Percentiles rank a stretch among this genome's conserved stretches.
Conservation (phyloP, 257 asterid genomes). For the Verbascum thapsus region DNA sequence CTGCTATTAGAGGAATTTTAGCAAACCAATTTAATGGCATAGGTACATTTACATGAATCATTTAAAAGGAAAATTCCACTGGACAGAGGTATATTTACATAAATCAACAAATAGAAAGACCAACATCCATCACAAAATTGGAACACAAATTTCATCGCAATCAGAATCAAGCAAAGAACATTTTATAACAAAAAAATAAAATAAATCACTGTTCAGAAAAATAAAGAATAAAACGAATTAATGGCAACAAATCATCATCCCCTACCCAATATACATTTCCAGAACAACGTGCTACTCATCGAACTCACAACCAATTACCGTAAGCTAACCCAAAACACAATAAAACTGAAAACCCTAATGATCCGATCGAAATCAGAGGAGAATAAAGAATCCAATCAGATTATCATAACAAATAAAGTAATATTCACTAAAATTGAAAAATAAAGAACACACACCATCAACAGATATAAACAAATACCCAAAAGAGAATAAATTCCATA, state of each 20-base stretch:
- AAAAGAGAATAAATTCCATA: no score
- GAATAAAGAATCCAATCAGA: not conserved
- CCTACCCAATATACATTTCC: not conserved
- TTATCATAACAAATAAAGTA: not conserved
- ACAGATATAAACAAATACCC: no score
- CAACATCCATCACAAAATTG: slow-evolving; percentile 37
- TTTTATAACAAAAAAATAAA: not conserved
- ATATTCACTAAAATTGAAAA: no score
- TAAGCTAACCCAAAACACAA: not conserved
- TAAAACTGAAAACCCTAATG: slow-evolving; percentile 35
- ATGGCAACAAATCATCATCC: not conserved
- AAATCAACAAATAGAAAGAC: slow-evolving; percentile 14
- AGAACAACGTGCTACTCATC: no score
- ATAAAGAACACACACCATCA: no score
- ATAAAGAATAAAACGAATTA: not conserved
- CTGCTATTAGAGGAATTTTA: no score
- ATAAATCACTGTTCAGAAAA: slow-evolving; percentile 1
- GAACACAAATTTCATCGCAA: slow-evolving; percentile 4
- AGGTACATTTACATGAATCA: no score
- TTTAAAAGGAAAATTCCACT: slow-evolving; percentile 13
- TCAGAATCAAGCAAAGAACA: not conserved
- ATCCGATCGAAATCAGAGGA: slow-evolving; percentile 21
- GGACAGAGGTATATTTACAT: not conserved
- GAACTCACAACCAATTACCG: not conserved
- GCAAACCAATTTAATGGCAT: no score